Conservation (phyloP, 148 eudicot species). For the Tetragonia tetragonoides region DNA sequence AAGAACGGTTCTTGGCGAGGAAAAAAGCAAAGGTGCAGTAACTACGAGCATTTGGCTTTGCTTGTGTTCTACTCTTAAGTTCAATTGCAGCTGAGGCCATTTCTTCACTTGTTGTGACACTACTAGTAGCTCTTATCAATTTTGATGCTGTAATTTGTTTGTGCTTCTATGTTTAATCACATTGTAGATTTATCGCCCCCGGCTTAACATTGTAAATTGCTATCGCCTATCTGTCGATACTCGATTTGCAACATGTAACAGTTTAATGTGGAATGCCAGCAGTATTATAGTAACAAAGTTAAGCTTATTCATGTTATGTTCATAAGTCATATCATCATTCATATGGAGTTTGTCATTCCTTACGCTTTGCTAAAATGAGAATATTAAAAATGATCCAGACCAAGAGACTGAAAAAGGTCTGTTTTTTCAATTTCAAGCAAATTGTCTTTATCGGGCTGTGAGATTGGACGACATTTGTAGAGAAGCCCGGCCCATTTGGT, state of each 20-base stretch:
- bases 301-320: too few relatives aligned
- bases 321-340: too few relatives aligned
- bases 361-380: too few relatives aligned
- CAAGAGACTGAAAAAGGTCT: background rate
- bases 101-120: background rate
- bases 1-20: conserved; percentile 81
- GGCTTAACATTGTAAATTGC: too few relatives aligned
- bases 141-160: background rate
- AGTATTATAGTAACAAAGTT: too few relatives aligned
- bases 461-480: background rate
- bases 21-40: conserved; percentile 60
- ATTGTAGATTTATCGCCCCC: background rate
- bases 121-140: background rate
- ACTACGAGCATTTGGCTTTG: background rate
- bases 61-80: background rate
- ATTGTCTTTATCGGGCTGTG: background rate
- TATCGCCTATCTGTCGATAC: background rate
- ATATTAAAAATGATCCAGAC: background rate
- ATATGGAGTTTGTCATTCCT: too few relatives aligned
- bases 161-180: background rate
- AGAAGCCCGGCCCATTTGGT: background rate
- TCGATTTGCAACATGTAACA: background rate
- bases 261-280: too few relatives aligned
- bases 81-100: background rate
- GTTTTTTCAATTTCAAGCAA: background rate